These are phyloP conservation scores for Coccomyxa subellipsoidea DNA, from an alignment of 163 green algal genomes.

Conservation along the genomic window DNA sequence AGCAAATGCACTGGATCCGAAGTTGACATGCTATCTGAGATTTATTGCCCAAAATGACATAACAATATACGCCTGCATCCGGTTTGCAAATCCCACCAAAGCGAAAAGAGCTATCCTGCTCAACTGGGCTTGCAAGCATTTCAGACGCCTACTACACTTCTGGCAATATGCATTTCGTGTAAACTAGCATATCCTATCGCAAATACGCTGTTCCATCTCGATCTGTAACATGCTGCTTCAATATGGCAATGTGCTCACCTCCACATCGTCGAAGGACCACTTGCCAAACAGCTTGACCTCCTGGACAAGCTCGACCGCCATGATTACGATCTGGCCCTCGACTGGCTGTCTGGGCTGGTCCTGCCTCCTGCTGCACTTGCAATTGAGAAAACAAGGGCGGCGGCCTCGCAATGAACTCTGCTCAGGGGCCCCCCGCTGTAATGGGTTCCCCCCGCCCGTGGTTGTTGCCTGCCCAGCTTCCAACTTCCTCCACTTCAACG, in stretches of 20 bases:
- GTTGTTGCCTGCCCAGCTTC: not conserved
- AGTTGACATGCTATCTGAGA: too few relatives aligned
- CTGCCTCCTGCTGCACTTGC: not conserved
- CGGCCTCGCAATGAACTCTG: not conserved
- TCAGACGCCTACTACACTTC: too few relatives aligned
- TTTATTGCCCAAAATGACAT: too few relatives aligned
- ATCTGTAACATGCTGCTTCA: not conserved
- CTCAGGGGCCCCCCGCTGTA: not conserved
- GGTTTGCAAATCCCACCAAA: too few relatives aligned
- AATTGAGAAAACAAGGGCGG: not conserved
- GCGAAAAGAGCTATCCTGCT: too few relatives aligned
- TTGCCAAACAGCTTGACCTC: constrained; percentile 96
- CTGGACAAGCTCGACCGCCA: not conserved
- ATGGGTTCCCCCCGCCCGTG: not conserved
- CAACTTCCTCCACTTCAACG: not conserved
- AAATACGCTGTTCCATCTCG: not conserved
- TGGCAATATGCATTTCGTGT: too few relatives aligned
- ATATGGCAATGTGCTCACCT: constrained; percentile 57
- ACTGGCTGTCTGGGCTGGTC: not conserved
- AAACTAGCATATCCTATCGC: too few relatives aligned
- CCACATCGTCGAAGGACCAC: constrained; percentile 92
- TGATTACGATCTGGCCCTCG: not conserved
- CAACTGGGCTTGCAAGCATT: too few relatives aligned
- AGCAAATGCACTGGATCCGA: too few relatives aligned
- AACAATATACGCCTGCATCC: too few relatives aligned